These are phyloP conservation scores for Inonotus obliquus DNA, from an alignment of 1,284 basidiomycete genomes.

Conservation along the genomic window DNA sequence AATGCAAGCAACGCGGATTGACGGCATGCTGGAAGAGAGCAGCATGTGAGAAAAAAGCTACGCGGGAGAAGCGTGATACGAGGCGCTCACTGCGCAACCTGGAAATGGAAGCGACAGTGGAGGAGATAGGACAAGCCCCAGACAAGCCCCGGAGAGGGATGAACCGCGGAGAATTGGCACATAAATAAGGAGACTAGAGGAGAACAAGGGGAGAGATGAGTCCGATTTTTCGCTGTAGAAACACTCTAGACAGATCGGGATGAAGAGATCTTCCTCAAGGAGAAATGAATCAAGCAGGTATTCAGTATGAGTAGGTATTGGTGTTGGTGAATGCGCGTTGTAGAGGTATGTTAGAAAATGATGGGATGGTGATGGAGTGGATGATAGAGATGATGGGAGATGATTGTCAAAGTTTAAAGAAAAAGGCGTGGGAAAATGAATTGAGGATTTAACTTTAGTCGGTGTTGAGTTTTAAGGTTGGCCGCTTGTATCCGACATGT, in stretches of 20 bases:
- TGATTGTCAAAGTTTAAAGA: background rate
- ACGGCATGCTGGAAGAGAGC: background rate
- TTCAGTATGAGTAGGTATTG: background rate
- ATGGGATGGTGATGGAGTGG: background rate
- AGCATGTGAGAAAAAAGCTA: background rate
- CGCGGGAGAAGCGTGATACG: constrained; percentile 7
- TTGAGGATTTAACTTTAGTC: constrained; percentile 10
- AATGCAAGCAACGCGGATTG: background rate
- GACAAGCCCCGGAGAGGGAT: background rate
- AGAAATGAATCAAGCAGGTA: background rate
- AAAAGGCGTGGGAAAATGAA: constrained; percentile 3
- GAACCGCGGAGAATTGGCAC: constrained; percentile 1
- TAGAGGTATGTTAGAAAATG: background rate
- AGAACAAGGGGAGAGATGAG: background rate
- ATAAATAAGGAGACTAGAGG: background rate
- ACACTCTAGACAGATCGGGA: background rate
- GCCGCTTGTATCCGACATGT: constrained; percentile 6
- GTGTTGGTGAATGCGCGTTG: background rate
- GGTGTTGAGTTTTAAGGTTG: constrained; percentile 7
- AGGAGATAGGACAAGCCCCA: constrained; percentile 1
- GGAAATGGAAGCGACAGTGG: constrained; percentile 1
- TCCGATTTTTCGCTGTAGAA: background rate
- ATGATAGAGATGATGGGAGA: background rate
- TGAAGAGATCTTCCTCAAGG: background rate
- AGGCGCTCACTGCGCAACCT: background rate